These are phyloP conservation scores for Tillandsia fasciculata DNA, from an alignment of 176 grass and related monocot species.

Conservation along the genomic window DNA sequence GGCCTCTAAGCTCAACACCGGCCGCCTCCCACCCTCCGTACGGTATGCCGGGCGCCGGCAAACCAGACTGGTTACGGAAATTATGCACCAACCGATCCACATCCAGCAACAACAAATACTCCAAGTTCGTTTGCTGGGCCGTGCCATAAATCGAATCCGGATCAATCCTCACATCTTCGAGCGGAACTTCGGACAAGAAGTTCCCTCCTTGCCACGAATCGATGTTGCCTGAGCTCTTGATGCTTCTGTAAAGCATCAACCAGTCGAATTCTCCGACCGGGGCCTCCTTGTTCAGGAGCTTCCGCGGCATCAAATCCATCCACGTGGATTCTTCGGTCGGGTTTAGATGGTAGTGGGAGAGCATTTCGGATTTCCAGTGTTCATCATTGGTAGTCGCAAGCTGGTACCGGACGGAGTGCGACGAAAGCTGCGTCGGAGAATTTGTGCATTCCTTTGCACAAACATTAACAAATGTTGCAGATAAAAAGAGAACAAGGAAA, in stretches of 20 bases:
- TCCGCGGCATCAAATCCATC: slow-evolving; percentile 16
- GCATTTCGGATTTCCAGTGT: slow-evolving; percentile 17
- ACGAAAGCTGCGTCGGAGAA: slow-evolving; percentile 12
- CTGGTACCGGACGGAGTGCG: slow-evolving; percentile 12
- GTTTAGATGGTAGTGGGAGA: slow-evolving; percentile 14
- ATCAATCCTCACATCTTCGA: slow-evolving; percentile 17
- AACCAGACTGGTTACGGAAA: slow-evolving; percentile 14
- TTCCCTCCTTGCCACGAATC: slow-evolving; percentile 7
- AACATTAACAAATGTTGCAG: background rate
- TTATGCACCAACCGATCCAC: slow-evolving; percentile 14
- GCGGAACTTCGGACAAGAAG: slow-evolving; percentile 17
- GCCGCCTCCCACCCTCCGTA: slow-evolving; percentile 20
- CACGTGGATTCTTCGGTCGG: slow-evolving; percentile 13
- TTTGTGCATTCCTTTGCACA: slow-evolving; percentile 22
- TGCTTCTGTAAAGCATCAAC: slow-evolving; percentile 15
- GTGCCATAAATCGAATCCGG: slow-evolving; percentile 11
- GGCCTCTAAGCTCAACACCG: slow-evolving; percentile 13
- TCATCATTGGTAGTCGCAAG: slow-evolving; percentile 4
- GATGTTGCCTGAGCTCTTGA: slow-evolving; percentile 2
- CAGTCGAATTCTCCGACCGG: slow-evolving; percentile 12
- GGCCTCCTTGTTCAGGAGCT: slow-evolving; percentile 12
- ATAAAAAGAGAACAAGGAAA: background rate
- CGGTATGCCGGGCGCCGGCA: slow-evolving; percentile 5
- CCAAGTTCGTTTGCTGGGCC: slow-evolving; percentile 20
- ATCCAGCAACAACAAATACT: slow-evolving; percentile 18